Percentiles rank a stretch among this genome's conserved stretches.
Conservation (phyloP, 2,329 filamentous ascomycete genomes). For the Claviceps maximensis region DNA sequence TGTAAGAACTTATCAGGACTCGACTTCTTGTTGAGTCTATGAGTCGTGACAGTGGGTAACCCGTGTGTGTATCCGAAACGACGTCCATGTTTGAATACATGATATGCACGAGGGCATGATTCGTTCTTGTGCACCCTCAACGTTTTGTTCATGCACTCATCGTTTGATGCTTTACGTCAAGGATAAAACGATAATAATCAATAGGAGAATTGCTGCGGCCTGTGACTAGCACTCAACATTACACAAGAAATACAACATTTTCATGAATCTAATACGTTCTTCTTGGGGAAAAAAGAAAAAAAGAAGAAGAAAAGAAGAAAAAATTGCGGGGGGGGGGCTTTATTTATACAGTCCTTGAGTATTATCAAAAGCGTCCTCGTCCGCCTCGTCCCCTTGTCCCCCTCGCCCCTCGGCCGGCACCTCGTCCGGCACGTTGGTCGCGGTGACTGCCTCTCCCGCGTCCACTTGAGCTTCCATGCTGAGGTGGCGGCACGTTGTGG, state of each 20-base stretch:
- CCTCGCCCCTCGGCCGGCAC: conserved; percentile 15
- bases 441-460: conserved; percentile 11
- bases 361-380: conserved; percentile 11
- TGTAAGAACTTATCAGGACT: too few species aligned
- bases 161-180: too few species aligned
- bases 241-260: too few species aligned
- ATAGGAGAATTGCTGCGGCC: too few species aligned
- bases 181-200: too few species aligned
- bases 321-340: too few species aligned
- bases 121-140: not conserved
- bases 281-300: not conserved
- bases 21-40: too few species aligned
- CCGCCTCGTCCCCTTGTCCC: conserved; percentile 7
- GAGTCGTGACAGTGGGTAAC: too few species aligned
- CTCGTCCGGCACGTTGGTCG: conserved; percentile 11
- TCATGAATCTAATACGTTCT: too few species aligned
- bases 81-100: not conserved
- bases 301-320: not conserved
- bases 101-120: not conserved
- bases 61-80: not conserved
- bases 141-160: not conserved
- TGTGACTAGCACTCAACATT: too few species aligned
- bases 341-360: not conserved
- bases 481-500: conserved; percentile 13
- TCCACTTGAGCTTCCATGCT: conserved; percentile 8